Evolutionary conservation across 192 early-diverging fungal species (phyloP).

Genomic region (Chytriomyces hyalinus): DNA sequence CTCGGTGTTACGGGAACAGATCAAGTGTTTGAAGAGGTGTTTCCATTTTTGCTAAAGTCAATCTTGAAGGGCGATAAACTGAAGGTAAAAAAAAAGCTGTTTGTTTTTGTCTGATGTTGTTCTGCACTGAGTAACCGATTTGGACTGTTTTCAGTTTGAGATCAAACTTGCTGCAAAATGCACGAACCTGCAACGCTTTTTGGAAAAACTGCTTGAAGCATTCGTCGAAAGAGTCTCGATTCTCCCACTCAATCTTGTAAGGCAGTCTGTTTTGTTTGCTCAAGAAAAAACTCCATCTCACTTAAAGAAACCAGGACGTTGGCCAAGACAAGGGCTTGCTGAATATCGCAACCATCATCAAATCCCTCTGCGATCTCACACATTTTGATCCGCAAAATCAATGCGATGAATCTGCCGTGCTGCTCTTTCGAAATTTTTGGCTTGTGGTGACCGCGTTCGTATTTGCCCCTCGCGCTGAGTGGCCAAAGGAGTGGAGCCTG

Average conservation of each 20-base stretch:
- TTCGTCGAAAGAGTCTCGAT: constrained; percentile 47
- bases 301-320: constrained; percentile 1
- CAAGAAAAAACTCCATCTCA: not conserved
- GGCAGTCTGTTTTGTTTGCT: not conserved
- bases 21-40: constrained; percentile 49
- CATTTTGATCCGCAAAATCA: constrained; percentile 23
- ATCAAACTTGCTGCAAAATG: constrained; percentile 12
- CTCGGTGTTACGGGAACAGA: constrained; percentile 44
- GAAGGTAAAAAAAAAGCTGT: constrained; percentile 4
- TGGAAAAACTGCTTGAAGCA: constrained; percentile 41
- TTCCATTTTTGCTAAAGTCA: constrained; percentile 17
- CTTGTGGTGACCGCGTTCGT: constrained; percentile 82
- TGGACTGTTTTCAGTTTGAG: constrained; percentile 25
- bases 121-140: not conserved
- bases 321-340: constrained; percentile 35
- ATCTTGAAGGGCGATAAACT: constrained; percentile 26
- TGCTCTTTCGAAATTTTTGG: constrained; percentile 90
- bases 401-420: constrained; percentile 57
- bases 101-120: not conserved
- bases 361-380: constrained; percentile 45
- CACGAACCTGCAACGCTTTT: constrained; percentile 24
- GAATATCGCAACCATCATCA: constrained; percentile 44
- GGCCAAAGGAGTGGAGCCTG: constrained; percentile 76
- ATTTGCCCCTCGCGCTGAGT: constrained; percentile 72
- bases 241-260: not conserved